phyloP scores from a whole-genome alignment of 441 rosid genomes.

The Isatis lusitanica region DNA sequence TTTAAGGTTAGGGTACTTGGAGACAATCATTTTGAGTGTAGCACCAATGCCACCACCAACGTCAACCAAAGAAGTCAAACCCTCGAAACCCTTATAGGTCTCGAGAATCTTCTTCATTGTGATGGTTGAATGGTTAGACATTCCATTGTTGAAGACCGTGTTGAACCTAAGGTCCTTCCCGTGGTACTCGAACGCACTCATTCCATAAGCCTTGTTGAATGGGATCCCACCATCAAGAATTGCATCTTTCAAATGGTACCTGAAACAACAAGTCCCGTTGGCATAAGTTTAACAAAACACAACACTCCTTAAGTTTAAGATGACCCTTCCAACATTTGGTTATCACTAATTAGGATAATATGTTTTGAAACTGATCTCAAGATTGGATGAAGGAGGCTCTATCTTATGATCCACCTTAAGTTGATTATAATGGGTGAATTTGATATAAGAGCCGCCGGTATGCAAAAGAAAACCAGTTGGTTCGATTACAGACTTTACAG shows the following conservation, averaged over 20 bases:
- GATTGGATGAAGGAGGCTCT: not conserved
- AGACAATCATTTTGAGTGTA: slow-evolving; percentile 63
- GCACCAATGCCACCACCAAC: slow-evolving; percentile 91
- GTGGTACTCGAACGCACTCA: slow-evolving; percentile 66
- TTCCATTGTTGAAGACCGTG: slow-evolving; percentile 60
- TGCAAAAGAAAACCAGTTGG: slow-evolving; percentile 4
- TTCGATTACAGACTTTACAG: slow-evolving; percentile 1
- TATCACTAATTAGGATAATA: not conserved
- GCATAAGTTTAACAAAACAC: slow-evolving; percentile 3
- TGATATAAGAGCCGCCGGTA: not conserved
- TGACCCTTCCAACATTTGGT: not conserved
- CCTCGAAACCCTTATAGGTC: slow-evolving; percentile 66
- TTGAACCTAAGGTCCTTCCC: slow-evolving; percentile 77
- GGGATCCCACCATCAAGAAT: slow-evolving; percentile 80
- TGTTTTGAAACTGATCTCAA: not conserved
- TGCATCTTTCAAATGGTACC: slow-evolving; percentile 80
- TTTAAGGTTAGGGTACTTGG: slow-evolving; percentile 57
- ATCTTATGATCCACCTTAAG: not conserved
- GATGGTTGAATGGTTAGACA: slow-evolving; percentile 71
- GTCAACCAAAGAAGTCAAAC: slow-evolving; percentile 59
- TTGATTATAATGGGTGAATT: not conserved
- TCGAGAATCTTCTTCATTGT: slow-evolving; percentile 68
- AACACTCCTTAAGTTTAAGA: not conserved
- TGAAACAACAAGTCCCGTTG: slow-evolving; percentile 19
- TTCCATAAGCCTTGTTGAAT: slow-evolving; percentile 75